Conservation (phyloP, 257 asterid genomes). For the Solanum boliviense region DNA sequence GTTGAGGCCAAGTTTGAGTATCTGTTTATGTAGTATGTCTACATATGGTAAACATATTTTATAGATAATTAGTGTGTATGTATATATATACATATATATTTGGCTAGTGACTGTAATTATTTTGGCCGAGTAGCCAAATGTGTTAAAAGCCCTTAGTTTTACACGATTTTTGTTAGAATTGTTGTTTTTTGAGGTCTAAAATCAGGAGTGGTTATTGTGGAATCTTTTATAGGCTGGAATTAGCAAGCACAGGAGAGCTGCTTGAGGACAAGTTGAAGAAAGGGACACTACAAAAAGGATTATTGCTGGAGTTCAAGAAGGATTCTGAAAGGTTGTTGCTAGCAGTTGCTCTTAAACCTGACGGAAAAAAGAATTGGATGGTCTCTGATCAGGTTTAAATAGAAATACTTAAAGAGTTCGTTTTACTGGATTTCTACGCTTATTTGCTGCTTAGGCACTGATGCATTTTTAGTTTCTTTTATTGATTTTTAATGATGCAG, state of each 20-base stretch:
- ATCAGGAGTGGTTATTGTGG: not conserved
- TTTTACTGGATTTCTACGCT: slow-evolving; percentile 1
- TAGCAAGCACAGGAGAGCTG: slow-evolving; percentile 50
- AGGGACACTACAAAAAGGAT: slow-evolving; percentile 51
- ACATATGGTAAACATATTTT: not conserved
- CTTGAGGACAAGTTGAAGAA: slow-evolving; percentile 45
- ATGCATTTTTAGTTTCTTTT: not conserved
- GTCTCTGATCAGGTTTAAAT: slow-evolving; percentile 85
- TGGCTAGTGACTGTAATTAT: not conserved
- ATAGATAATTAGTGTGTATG: not conserved
- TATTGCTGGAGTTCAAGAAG: slow-evolving; percentile 86
- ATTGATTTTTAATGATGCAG: slow-evolving; percentile 32
- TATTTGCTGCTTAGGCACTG: not conserved
- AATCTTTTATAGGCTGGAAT: slow-evolving; percentile 39
- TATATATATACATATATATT: not conserved
- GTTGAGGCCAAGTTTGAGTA: not conserved
- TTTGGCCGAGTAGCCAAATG: not conserved
- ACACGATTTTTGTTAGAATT: not conserved
- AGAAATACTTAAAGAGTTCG: not conserved
- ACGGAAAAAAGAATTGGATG: slow-evolving; percentile 96
- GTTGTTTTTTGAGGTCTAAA: not conserved
- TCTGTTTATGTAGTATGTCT: not conserved
- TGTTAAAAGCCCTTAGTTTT: not conserved
- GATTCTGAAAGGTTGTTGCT: slow-evolving; percentile 70
- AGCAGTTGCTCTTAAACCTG: slow-evolving; percentile 85